Percentiles rank a stretch among this genome's conserved stretches.
Conservation (phyloP, 108 stramenopile genomes). For the Schizochytrium sp. region DNA sequence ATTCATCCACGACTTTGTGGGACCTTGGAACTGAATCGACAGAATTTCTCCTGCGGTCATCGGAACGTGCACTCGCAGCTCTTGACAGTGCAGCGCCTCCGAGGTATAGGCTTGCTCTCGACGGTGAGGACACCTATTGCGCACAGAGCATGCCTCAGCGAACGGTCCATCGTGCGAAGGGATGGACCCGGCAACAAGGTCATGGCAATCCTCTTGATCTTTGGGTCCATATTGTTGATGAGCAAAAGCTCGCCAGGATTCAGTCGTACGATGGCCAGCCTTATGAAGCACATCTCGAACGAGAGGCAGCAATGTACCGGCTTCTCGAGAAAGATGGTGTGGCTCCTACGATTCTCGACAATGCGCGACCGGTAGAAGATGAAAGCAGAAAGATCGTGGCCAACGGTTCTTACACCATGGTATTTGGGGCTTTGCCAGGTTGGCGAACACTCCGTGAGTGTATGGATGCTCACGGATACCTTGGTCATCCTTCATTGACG, state of each 20-base stretch:
- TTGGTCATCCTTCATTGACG: not conserved
- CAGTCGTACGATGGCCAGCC: not conserved
- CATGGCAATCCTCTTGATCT: not conserved
- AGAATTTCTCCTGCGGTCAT: too few species aligned
- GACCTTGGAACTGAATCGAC: too few species aligned
- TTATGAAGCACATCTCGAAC: not conserved
- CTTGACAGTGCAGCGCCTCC: too few species aligned
- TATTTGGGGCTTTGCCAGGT: not conserved
- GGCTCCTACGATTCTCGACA: not conserved
- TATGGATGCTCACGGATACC: not conserved
- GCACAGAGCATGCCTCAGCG: not conserved
- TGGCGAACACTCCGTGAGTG: not conserved
- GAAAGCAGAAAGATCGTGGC: not conserved
- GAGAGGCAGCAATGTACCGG: not conserved
- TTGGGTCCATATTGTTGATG: not conserved
- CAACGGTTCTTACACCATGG: not conserved
- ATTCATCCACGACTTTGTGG: too few species aligned
- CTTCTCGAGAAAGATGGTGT: not conserved
- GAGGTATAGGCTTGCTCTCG: not conserved
- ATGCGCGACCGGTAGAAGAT: not conserved
- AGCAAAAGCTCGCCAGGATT: not conserved
- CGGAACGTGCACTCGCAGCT: too few species aligned
- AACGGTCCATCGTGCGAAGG: not conserved
- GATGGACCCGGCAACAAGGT: not conserved
- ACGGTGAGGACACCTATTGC: not conserved